These are phyloP conservation scores for Fusarium albidum DNA, from an alignment of 2,329 filamentous ascomycete species.

Conservation along the genomic window DNA sequence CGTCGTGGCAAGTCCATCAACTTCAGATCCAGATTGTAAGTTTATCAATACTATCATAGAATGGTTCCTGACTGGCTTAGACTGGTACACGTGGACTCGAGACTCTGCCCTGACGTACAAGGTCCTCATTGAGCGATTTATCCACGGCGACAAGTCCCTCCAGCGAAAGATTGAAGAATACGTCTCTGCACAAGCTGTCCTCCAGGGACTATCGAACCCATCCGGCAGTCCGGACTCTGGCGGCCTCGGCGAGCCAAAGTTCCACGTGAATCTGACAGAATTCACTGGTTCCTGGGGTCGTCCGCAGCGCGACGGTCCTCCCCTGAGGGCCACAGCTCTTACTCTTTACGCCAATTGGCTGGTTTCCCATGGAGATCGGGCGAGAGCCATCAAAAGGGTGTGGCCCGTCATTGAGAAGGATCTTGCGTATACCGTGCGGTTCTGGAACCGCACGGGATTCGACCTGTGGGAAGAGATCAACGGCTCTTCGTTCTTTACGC, in stretches of 20 bases:
- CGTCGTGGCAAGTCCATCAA: constrained; percentile 64
- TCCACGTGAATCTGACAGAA: constrained; percentile 66
- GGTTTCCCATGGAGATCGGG: constrained; percentile 66
- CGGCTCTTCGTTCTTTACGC: constrained; percentile 81
- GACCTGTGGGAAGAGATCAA: constrained; percentile 84
- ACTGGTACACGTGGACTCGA: constrained; percentile 81
- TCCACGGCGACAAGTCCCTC: constrained; percentile 63
- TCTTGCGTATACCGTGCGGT: constrained; percentile 73
- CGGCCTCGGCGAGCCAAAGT: constrained; percentile 77
- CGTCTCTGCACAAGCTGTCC: constrained; percentile 68
- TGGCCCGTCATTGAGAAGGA: constrained; percentile 81
- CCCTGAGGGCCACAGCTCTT: constrained; percentile 76
- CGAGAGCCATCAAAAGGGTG: constrained; percentile 59
- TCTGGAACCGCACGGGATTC: constrained; percentile 70
- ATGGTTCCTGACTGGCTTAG: constrained; percentile 47
- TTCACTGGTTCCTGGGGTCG: constrained; percentile 76
- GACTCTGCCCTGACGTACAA: constrained; percentile 78
- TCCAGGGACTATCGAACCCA: constrained; percentile 73
- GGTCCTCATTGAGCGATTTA: constrained; percentile 70
- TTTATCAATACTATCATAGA: neutral
- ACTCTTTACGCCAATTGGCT: constrained; percentile 76
- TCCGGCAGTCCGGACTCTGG: constrained; percentile 63
- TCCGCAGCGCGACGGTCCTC: constrained; percentile 79
- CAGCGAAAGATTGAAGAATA: constrained; percentile 71
- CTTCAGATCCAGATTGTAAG: constrained; percentile 53